A percentile compares a stretch with the other conserved stretches of the same genome.
Conservation (phyloP, 2,329 filamentous ascomycete genomes). For the Trichoderma sp. region DNA sequence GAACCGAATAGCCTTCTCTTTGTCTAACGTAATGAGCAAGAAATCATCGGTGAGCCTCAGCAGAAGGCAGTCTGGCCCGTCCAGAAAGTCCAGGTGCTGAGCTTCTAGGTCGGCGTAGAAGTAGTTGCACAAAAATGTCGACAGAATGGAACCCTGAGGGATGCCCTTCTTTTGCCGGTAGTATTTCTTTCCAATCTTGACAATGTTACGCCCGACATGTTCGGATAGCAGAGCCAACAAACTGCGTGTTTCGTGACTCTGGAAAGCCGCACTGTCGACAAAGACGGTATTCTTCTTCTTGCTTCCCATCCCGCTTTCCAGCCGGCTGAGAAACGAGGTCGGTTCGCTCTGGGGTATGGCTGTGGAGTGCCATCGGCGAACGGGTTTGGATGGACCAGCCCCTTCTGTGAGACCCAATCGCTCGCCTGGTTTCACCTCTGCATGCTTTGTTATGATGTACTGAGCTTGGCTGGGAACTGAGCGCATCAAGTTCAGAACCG, state of each 20-base stretch:
- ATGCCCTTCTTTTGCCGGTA: conserved; percentile 89
- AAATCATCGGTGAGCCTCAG: conserved; percentile 92
- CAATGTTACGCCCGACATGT: conserved; percentile 81
- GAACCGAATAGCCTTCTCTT: conserved; percentile 68
- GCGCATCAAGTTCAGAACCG: conserved; percentile 66
- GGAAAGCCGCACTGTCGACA: conserved; percentile 66
- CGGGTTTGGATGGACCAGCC: conserved; percentile 38
- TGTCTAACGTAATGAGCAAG: conserved; percentile 76
- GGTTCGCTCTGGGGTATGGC: conserved; percentile 48
- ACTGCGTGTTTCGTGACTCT: conserved; percentile 55
- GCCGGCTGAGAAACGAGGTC: conserved; percentile 46
- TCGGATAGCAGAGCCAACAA: conserved; percentile 72
- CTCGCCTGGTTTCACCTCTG: conserved; percentile 62
- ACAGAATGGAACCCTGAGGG: conserved; percentile 88
- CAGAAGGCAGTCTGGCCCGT: conserved; percentile 60
- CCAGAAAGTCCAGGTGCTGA: conserved; percentile 67
- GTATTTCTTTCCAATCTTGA: conserved; percentile 85
- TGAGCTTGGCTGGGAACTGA: conserved; percentile 56
- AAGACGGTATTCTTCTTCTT: conserved; percentile 72
- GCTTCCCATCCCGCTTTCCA: conserved; percentile 43
- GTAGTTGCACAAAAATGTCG: conserved; percentile 86
- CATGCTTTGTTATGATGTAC: conserved; percentile 75
- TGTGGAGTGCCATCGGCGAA: conserved; percentile 54
- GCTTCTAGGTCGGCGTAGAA: conserved; percentile 89
- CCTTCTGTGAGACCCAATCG: conserved; percentile 27